phyloP scores from a whole-genome alignment of 2,329 filamentous ascomycete genomes.

The Polytolypa hystricis region DNA sequence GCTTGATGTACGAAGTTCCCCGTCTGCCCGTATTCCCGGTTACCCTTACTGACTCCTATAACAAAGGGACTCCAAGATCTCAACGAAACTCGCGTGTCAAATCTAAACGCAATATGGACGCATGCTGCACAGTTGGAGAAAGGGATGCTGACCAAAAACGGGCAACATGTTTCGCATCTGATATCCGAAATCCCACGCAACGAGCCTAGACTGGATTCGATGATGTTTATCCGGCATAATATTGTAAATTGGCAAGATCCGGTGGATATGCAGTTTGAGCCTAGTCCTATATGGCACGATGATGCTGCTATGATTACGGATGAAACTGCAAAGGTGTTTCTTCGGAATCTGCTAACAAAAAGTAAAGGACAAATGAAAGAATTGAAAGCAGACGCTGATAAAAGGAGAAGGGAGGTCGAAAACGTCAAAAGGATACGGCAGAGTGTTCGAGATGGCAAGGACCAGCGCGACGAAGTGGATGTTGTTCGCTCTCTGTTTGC shows the following conservation, averaged over 20 bases:
- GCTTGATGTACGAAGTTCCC: conserved; percentile 55
- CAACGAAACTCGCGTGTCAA: conserved; percentile 74
- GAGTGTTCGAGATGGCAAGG: conserved; percentile 67
- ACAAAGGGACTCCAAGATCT: conserved; percentile 79
- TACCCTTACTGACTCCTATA: conserved; percentile 13
- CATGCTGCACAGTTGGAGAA: conserved; percentile 69
- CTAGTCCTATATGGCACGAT: conserved; percentile 94
- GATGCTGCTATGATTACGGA: conserved; percentile 78
- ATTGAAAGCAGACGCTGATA: conserved; percentile 70
- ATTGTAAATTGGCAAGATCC: conserved; percentile 74
- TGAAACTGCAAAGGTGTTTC: conserved; percentile 74
- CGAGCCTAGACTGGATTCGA: conserved; percentile 76
- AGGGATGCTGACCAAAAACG: conserved; percentile 64
- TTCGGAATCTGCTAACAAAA: conserved; percentile 84
- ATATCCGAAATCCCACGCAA: conserved; percentile 77
- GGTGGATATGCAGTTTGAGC: conserved; percentile 73
- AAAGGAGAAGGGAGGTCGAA: conserved; percentile 77
- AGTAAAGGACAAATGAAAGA: conserved; percentile 77
- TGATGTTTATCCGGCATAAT: conserved; percentile 97
- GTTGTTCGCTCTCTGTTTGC: conserved; percentile 73
- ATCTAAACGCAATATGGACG: conserved; percentile 77
- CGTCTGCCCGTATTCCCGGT: neutral
- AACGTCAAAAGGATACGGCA: conserved; percentile 61
- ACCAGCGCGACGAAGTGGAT: conserved; percentile 80
- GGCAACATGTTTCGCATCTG: conserved; percentile 60